Evolutionary conservation across 768 basidiomycete species (phyloP).

Genomic region (Coprinellus micaceus): DNA sequence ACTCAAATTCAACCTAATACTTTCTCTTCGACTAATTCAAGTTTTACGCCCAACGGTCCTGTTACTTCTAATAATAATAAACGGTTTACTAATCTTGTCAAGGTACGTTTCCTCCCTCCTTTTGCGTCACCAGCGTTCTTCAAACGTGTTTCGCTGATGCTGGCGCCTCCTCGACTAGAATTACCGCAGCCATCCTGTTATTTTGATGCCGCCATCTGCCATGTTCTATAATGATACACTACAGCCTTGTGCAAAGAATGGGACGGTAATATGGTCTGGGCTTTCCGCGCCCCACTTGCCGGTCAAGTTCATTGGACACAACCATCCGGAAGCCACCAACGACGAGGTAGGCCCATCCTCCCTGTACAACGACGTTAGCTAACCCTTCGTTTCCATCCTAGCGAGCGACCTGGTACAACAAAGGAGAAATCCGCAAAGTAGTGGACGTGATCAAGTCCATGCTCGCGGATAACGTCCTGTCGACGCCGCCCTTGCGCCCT

Average conservation of each 20-base stretch:
- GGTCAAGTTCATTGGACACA: slow-evolving; percentile 42
- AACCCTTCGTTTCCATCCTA: too few relatives aligned
- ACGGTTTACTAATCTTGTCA: slow-evolving; percentile 42
- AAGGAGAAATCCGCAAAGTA: slow-evolving; percentile 40
- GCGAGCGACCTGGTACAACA: slow-evolving; percentile 50
- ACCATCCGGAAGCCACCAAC: slow-evolving; percentile 39
- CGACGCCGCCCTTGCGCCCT: slow-evolving; percentile 37
- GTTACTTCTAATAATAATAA: slow-evolving; percentile 21
- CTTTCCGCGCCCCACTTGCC: slow-evolving; percentile 38
- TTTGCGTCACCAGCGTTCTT: too few relatives aligned
- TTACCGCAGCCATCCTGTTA: slow-evolving; percentile 49
- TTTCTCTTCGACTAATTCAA: too few relatives aligned
- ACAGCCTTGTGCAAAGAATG: slow-evolving; percentile 43
- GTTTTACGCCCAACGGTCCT: too few relatives aligned
- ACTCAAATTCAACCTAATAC: too few relatives aligned
- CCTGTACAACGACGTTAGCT: too few relatives aligned
- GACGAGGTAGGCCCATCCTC: slow-evolving; percentile 45
- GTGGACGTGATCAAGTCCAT: slow-evolving; percentile 38
- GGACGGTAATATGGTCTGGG: slow-evolving; percentile 37
- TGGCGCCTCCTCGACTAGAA: too few relatives aligned
- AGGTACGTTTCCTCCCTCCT: too few relatives aligned
- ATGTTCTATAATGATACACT: slow-evolving; percentile 51
- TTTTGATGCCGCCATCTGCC: slow-evolving; percentile 51
- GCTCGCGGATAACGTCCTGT: slow-evolving; percentile 30
- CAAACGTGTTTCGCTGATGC: too few relatives aligned